These are phyloP conservation scores for Fusarium buxicola DNA, from an alignment of 2,329 filamentous ascomycete genomes.

Conservation along the genomic window DNA sequence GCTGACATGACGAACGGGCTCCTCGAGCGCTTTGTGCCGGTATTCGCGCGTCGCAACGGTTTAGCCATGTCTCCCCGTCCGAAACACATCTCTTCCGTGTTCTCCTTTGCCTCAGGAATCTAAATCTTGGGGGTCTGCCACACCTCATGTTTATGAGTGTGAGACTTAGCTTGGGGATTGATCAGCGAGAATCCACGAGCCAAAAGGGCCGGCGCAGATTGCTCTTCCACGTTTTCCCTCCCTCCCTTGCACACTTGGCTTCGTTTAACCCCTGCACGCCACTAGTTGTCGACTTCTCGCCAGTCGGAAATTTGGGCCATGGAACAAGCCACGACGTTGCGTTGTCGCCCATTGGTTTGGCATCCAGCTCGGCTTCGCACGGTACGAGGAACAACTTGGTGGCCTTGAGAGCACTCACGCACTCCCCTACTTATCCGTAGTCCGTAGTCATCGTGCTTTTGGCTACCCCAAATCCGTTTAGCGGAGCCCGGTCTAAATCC, in stretches of 20 bases:
- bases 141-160: constrained; percentile 35
- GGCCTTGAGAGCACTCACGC: constrained; percentile 17
- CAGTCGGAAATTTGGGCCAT: constrained; percentile 28
- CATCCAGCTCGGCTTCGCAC: constrained; percentile 32
- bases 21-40: constrained; percentile 22
- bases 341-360: constrained; percentile 28
- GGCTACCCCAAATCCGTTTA: constrained; percentile 45
- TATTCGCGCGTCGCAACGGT: constrained; percentile 1
- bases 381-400: constrained; percentile 25
- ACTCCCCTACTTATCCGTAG: neutral
- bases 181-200: constrained; percentile 27
- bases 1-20: constrained; percentile 9
- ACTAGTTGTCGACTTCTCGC: constrained; percentile 29
- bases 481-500: constrained; percentile 39
- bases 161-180: constrained; percentile 32
- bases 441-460: constrained; percentile 40
- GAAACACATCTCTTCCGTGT: neutral
- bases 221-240: constrained; percentile 45
- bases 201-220: constrained; percentile 16
- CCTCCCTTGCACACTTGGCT: constrained; percentile 31
- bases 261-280: constrained; percentile 39
- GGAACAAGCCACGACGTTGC: constrained; percentile 19
- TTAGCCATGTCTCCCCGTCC: constrained; percentile 6
- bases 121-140: constrained; percentile 28
- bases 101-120: constrained; percentile 16